Base-by-base conservation (phyloP, 2,329 filamentous ascomycete species). In the Lecanicillium sp. region DNA sequence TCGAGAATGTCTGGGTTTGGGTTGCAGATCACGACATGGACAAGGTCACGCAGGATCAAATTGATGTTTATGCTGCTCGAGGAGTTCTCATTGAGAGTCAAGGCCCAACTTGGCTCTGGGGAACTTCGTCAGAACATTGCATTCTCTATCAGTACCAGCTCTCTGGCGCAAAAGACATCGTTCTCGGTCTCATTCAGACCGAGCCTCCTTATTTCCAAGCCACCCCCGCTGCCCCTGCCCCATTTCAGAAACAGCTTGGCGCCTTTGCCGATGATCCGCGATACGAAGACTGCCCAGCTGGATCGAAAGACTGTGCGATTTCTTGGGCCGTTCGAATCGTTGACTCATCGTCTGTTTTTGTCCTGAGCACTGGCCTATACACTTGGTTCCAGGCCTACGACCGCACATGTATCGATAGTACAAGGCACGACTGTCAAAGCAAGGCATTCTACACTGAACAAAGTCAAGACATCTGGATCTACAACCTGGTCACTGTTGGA, bases 1-100 rank as follows among this genome's bases (percentile, higher is more conserved):
- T 73, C 49, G 70, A 74, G 52, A 73, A 78, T 54, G 63, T 71
- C 51, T 86, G 81, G 81, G 75, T 80, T 51, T 87, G 83, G 83
- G 77, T 79, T 12, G 76, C 82, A 2, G 84, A 87, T 58, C 83
- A 87, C 71, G 84, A 55, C 30, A 52, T 58, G 39, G 54, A 58
- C n/a, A 17, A 19, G 19, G 33, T 36, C 26, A 7, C 21, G 11
- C 24, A 38, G 36, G 36, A 23, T 14, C 36, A 39, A 39, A 39
- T 21, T 6, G 23, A 20, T 8, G 7, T 39, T 17, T 39, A 39
- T 26, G 36, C 26, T 26, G 36, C 36, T 7, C 10, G 36, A n/a
- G 36, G 36, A 14, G n/a, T 39, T 8, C 23, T 39, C 20, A 39
- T 39, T 26, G 36, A 39, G 36, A 39, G 36, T 12, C 9, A 12